phyloP scores from a whole-genome alignment of 306 rosid species.

The Prunus dulcis region DNA sequence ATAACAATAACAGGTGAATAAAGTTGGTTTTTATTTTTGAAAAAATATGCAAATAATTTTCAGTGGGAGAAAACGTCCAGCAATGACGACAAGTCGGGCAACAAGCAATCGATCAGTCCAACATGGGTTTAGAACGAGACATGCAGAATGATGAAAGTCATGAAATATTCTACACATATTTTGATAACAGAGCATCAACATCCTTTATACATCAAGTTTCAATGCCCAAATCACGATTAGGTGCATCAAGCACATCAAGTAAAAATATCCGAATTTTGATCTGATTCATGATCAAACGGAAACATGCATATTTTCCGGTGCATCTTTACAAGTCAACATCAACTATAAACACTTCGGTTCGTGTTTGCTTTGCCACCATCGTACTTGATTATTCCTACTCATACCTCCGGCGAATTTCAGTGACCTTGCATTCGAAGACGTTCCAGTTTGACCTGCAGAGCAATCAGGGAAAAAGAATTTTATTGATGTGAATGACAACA shows the following conservation, averaged over 20 bases:
- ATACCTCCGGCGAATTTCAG: neutral
- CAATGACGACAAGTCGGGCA: no score
- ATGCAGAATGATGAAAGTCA: neutral
- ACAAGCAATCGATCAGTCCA: no score
- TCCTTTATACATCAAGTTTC: neutral
- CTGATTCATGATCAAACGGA: neutral
- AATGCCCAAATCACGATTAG: neutral
- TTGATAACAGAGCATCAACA: neutral
- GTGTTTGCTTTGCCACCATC: neutral
- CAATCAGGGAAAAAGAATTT: neutral
- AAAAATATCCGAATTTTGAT: neutral
- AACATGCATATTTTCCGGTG: neutral
- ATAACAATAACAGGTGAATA: neutral
- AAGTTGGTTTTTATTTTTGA: no score
- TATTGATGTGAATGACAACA: neutral
- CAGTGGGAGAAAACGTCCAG: no score
- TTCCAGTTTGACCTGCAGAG: slow-evolving; percentile 9
- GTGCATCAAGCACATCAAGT: neutral
- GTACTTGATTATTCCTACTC: neutral
- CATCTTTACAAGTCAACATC: neutral
- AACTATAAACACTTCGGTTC: neutral
- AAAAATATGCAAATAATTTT: no score
- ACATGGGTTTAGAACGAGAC: no score
- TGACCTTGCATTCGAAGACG: neutral
- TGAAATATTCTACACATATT: neutral